A percentile compares a stretch with the other conserved stretches of the same genome.
phyloP scores from a whole-genome alignment of 345 rosid species.

The Syzygium aromaticum region DNA sequence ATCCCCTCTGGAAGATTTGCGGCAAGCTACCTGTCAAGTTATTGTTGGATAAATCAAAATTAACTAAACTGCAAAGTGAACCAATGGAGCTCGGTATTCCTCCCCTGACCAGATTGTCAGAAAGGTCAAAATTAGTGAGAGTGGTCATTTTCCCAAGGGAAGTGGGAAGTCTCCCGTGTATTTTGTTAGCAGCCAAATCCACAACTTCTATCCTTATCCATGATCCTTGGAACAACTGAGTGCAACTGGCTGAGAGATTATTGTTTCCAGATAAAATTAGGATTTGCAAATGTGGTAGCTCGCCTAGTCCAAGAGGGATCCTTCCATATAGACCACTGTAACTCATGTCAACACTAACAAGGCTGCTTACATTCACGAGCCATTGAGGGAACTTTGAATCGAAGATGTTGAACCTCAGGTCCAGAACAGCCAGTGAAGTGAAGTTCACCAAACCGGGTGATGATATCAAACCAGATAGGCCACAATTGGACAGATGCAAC shows the following conservation, averaged over 20 bases:
- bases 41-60: slow-evolving; percentile 20
- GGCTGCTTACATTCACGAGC: slow-evolving; percentile 25
- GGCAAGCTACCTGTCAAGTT: slow-evolving; percentile 33
- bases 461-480: slow-evolving; percentile 14
- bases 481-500: slow-evolving; percentile 18
- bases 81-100: slow-evolving; percentile 26
- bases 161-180: slow-evolving; percentile 32
- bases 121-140: slow-evolving; percentile 19
- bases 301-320: slow-evolving; percentile 26
- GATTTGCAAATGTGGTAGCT: slow-evolving; percentile 17
- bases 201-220: slow-evolving; percentile 31
- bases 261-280: slow-evolving; percentile 18
- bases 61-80: slow-evolving; percentile 24
- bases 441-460: slow-evolving; percentile 14
- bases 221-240: slow-evolving; percentile 18
- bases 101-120: slow-evolving; percentile 13
- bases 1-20: slow-evolving; percentile 8
- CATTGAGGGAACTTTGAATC: slow-evolving; percentile 21
- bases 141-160: slow-evolving; percentile 32
- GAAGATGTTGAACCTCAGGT: slow-evolving; percentile 19
- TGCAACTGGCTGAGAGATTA: slow-evolving; percentile 29
- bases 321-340: slow-evolving; percentile 14
- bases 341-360: slow-evolving; percentile 10
- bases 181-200: slow-evolving; percentile 9
- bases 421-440: slow-evolving; percentile 19